Evolutionary conservation across 176 grass and related monocot genomes (phyloP), one percentile per base, ranked within the genome.

Genomic region (Zoysia japonica): DNA sequence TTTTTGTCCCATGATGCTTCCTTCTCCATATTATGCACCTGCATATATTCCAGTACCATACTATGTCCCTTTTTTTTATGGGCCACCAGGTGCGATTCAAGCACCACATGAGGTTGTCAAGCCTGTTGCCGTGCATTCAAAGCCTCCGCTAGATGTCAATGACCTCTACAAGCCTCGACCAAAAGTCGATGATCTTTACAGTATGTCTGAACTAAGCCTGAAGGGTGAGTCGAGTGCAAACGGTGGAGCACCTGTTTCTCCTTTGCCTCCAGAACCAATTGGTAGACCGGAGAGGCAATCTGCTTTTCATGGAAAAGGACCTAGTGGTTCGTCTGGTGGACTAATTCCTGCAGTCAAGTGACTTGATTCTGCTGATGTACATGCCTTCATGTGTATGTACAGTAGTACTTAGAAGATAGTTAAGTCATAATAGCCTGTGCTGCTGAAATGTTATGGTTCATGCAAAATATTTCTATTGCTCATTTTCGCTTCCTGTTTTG

Each of bases 301-400:
- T 71, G 89, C 89, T 83, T 91, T 91, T 57, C 85, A 91, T 91
- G 85, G 68, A 60, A 83, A 82, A 82, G 79, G 59, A 43, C 59
- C 65, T 2, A 45, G 57, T 45, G 80, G 82, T 6, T 82, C 85
- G 1, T 77, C 82, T 8, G 84, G 84, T 1, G 70, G 36, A 70
- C 55, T 78, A 36, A 85, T 91, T 77, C 82, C 64, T 2, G 73
- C 78, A 63, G 60, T 85, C 76, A 81, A 88, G 70, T 79, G 68
- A 91, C 42, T 74, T 42, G 36, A 75, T 48, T 78, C 47, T 20
- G 68, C 0, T 11, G 37, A 2, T 48, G 62, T 76, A 67, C 66
- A 65, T 77, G 9, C 20, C 35, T 84, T 80, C 39, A n/a, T 84
- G 55, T 88, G 65, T 66, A 71, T 85, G 56, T 76, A 57, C 28